A percentile compares a stretch with the other conserved stretches of the same genome.
These are phyloP conservation scores for Fereydounia khargensis DNA, from an alignment of 1,284 basidiomycete genomes.

Conservation along the genomic window DNA sequence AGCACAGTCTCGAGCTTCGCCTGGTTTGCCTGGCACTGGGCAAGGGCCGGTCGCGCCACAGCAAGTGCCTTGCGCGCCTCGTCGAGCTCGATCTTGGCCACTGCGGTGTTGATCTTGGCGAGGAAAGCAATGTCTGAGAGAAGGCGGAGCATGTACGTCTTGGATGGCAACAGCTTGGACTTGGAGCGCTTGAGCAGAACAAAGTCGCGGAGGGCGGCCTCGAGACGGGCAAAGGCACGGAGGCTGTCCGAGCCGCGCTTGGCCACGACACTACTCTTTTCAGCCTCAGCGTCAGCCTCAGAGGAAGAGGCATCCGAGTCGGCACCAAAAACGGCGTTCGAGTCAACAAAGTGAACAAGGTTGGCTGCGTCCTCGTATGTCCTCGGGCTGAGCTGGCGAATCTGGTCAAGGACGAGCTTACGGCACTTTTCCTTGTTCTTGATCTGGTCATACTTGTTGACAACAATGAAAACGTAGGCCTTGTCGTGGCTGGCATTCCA, in stretches of 20 bases:
- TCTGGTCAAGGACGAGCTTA: slow-evolving; percentile 86
- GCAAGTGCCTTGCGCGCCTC: slow-evolving; percentile 72
- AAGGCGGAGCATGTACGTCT: slow-evolving; percentile 86
- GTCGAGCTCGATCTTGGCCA: slow-evolving; percentile 77
- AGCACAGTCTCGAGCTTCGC: slow-evolving; percentile 76
- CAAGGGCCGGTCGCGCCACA: slow-evolving; percentile 75
- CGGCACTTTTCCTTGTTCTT: slow-evolving; percentile 92
- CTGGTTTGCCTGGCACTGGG: slow-evolving; percentile 75
- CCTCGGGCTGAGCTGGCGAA: slow-evolving; percentile 83
- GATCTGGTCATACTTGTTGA: slow-evolving; percentile 97
- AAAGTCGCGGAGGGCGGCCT: slow-evolving; percentile 89
- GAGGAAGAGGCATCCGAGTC: slow-evolving; percentile 16
- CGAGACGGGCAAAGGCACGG: slow-evolving; percentile 76
- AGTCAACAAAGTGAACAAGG: slow-evolving; percentile 98
- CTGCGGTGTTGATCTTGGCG: slow-evolving; percentile 78
- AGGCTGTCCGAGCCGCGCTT: slow-evolving; percentile 11
- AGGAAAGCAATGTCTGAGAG: slow-evolving; percentile 85
- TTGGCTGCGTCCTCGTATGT: slow-evolving; percentile 89
- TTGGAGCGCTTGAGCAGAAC: slow-evolving; percentile 91
- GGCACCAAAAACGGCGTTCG: slow-evolving; percentile 59
- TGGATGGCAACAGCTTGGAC: slow-evolving; percentile 92
- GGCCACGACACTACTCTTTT: slow-evolving; percentile 8
- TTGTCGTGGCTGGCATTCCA: slow-evolving; percentile 92
- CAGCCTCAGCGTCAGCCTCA: slow-evolving; percentile 61
- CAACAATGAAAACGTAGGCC: slow-evolving; percentile 96